phyloP scores from a whole-genome alignment of 2,329 filamentous ascomycete species.

The Colletotrichum truncatum region DNA sequence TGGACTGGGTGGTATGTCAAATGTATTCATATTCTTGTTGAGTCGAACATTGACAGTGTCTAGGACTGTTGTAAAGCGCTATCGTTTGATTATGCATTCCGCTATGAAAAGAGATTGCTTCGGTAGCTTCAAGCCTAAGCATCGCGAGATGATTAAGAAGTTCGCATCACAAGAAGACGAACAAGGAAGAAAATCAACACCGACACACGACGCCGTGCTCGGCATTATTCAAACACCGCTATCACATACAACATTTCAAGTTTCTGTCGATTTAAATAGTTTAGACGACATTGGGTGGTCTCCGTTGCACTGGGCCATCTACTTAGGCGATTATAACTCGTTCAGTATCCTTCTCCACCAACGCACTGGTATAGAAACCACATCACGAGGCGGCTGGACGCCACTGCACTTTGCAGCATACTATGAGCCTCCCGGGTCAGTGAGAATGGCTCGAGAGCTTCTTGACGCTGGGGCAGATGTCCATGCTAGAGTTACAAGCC shows the following conservation, averaged over 20 bases:
- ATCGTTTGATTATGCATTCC: background rate
- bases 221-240: background rate
- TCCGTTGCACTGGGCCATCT: conserved; percentile 7
- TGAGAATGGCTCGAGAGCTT: background rate
- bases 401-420: conserved; percentile 8
- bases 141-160: background rate
- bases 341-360: background rate
- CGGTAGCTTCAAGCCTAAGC: background rate
- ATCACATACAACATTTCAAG: background rate
- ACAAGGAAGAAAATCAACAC: background rate
- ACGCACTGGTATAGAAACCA: background rate
- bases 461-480: background rate
- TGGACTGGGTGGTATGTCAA: conserved; percentile 1
- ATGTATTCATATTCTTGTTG: too few species aligned
- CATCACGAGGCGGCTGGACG: background rate
- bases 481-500: background rate
- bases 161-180: background rate
- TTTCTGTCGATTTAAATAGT: conserved; percentile 2
- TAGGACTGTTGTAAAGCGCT: background rate
- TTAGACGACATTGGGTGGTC: conserved; percentile 1
- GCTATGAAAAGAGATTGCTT: background rate
- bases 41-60: background rate
- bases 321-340: background rate
- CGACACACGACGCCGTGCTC: conserved; percentile 3
- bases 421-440: background rate